Evolutionary conservation across 495 filamentous ascomycete species (phyloP), one percentile per base, ranked within the genome.

Genomic region (Diplogelasinospora grovesii): DNA sequence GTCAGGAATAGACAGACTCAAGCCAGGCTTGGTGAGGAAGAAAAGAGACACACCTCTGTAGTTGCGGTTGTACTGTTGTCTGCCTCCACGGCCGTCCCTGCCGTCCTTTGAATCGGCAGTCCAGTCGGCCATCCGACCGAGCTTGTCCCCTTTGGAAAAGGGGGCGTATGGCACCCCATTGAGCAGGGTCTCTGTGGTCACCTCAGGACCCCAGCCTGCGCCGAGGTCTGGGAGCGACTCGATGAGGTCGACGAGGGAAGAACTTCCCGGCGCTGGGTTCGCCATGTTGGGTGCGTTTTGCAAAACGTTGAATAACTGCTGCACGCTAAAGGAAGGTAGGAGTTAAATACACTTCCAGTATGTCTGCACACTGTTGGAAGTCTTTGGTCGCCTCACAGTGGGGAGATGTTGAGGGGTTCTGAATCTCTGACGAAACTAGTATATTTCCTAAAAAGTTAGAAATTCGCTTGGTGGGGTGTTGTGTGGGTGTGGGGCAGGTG

Each of bases 101-200:
- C 75, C 68, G 48, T 94, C 89, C 68, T 95, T 96, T 49, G 84
- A 79, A 49, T 95, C 92, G n/a, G 81, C 59, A 8, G 89, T 94
- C 93, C 93, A 98, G 67, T 98, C 92, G 14, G 92, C 92, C 92
- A 98, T 98, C 50, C 92, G 88, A 39, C 93, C 92, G 20, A 98
- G 71, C 73, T 97, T 98, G 73, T 98, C 92, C 52, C 87, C 87
- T 71, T 98, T 98, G 45, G 89, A 95, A 70, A 89, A 98, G 31
- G 93, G 90, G 34, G 90, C 90, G 51, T 95, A 98, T 3, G 92
- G 92, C 22, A 97, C 89, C 57, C 93, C 92, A 54, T 89, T 79
- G 43, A 98, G 73, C 39, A 83, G 90, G 39, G 87, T 92, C 53
- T 95, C 87, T 45, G 65, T 75, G 19, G 86, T 78, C 37, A 79